These are phyloP conservation scores for Anthracocystis panici-leucophaei DNA, from an alignment of 1,284 basidiomycete genomes.

Conservation along the genomic window DNA sequence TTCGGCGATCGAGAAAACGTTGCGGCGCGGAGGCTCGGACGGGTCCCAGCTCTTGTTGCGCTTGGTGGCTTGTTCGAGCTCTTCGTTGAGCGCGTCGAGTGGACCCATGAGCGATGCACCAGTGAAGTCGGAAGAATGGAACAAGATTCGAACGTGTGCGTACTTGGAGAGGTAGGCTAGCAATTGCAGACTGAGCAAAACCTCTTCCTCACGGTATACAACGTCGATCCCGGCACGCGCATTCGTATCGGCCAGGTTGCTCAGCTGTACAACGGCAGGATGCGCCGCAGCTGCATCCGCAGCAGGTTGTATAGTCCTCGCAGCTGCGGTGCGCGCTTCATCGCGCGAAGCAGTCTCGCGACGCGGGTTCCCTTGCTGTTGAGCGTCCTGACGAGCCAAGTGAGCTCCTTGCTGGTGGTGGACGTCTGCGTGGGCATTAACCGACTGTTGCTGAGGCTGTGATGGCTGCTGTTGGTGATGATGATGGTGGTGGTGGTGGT, in stretches of 20 bases:
- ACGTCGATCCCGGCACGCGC: slow-evolving; percentile 50
- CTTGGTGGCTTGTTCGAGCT: slow-evolving; percentile 35
- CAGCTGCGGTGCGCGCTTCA: slow-evolving; percentile 11
- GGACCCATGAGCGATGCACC: slow-evolving; percentile 52
- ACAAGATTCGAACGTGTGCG: slow-evolving; percentile 95
- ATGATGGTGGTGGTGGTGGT: slow-evolving; percentile 34
- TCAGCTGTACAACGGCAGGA: slow-evolving; percentile 42
- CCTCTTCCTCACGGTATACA: slow-evolving; percentile 90
- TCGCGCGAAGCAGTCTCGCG: slow-evolving; percentile 18
- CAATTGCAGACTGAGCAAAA: slow-evolving; percentile 88
- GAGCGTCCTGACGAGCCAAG: slow-evolving; percentile 10
- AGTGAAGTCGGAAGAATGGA: slow-evolving; percentile 75
- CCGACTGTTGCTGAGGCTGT: slow-evolving; percentile 9
- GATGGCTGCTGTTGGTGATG: slow-evolving; percentile 28
- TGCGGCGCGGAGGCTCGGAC: slow-evolving; percentile 68
- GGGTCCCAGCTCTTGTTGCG: slow-evolving; percentile 62
- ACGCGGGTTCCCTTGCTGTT: slow-evolving; percentile 20
- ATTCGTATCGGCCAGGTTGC: slow-evolving; percentile 37
- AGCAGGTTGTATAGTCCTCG: slow-evolving; percentile 16
- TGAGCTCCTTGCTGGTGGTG: slow-evolving; percentile 12
- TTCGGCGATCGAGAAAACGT: slow-evolving; percentile 92
- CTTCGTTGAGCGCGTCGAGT: slow-evolving; percentile 53
- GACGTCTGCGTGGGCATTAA: slow-evolving; percentile 4
- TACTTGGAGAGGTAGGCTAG: slow-evolving; percentile 98
- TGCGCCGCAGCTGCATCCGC: slow-evolving; percentile 28